Percentiles rank a stretch among this genome's conserved stretches.
phyloP scores from a whole-genome alignment of 2,329 filamentous ascomycete species.

The Massarina eburnea region DNA sequence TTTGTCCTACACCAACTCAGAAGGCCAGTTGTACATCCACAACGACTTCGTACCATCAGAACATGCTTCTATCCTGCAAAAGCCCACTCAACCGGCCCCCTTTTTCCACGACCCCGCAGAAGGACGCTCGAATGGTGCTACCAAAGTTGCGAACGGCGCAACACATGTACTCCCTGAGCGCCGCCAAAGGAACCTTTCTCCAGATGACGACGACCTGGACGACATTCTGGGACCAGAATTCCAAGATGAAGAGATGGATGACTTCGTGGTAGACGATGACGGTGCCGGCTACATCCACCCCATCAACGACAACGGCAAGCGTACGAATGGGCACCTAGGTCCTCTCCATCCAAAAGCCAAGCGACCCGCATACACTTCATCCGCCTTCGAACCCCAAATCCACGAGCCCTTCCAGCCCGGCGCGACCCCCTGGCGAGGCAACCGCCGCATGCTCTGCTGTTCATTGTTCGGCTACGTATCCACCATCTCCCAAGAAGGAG shows the following conservation, averaged over 20 bases:
- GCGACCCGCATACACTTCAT: slow-evolving; percentile 49
- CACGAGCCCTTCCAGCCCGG: slow-evolving; percentile 91
- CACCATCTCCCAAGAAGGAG: slow-evolving; percentile 93
- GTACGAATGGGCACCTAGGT: slow-evolving; percentile 55
- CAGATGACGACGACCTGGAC: slow-evolving; percentile 72
- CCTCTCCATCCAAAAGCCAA: slow-evolving; percentile 52
- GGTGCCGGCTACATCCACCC: slow-evolving; percentile 78
- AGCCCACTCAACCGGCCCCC: slow-evolving; percentile 71
- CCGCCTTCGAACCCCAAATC: slow-evolving; percentile 62
- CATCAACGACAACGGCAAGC: slow-evolving; percentile 65
- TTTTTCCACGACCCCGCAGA: slow-evolving; percentile 79
- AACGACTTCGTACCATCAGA: slow-evolving; percentile 63
- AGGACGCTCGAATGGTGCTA: slow-evolving; percentile 68
- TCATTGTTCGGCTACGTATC: slow-evolving; percentile 94
- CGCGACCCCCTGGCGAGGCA: slow-evolving; percentile 93
- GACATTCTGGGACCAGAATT: slow-evolving; percentile 70
- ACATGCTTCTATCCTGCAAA: slow-evolving; percentile 51
- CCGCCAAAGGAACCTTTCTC: slow-evolving; percentile 55
- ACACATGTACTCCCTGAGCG: slow-evolving; percentile 55
- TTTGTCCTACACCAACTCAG: slow-evolving; percentile 85
- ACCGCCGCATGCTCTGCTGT: slow-evolving; percentile 88
- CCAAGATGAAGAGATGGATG: slow-evolving; percentile 59
- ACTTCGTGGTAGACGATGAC: slow-evolving; percentile 94
- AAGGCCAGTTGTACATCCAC: slow-evolving; percentile 92
- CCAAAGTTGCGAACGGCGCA: slow-evolving; percentile 58